phyloP scores from a whole-genome alignment of 2,329 filamentous ascomycete genomes.

The Cladobotryum mycophilum region DNA sequence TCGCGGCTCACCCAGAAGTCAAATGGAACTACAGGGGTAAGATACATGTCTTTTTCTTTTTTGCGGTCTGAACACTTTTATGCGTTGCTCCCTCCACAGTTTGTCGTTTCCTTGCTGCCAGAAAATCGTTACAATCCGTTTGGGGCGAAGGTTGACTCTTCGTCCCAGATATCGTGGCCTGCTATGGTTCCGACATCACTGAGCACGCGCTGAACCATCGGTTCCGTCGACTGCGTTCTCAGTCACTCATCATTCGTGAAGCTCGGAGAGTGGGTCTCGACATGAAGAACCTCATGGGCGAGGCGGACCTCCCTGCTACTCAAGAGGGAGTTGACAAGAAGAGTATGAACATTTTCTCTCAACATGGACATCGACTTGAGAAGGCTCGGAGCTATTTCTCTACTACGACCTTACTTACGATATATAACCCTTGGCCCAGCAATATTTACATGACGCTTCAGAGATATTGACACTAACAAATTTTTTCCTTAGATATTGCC shows the following conservation, averaged over 20 bases:
- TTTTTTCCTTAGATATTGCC: constrained; percentile 45
- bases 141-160: constrained; percentile 28
- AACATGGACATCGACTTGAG: neutral
- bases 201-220: constrained; percentile 44
- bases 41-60: constrained; percentile 17
- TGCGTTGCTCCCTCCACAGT: neutral
- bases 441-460: no score
- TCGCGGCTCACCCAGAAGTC: constrained; percentile 48
- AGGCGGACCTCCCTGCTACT: constrained; percentile 31
- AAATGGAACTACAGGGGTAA: constrained; percentile 58
- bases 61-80: neutral
- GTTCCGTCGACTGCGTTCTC: constrained; percentile 41
- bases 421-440: no score
- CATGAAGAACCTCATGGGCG: constrained; percentile 35
- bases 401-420: no score
- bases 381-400: no score
- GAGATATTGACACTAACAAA: neutral
- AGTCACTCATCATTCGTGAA: constrained; percentile 32
- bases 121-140: neutral
- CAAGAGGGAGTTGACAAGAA: constrained; percentile 34
- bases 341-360: constrained; percentile 28
- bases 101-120: neutral
- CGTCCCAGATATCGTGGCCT: constrained; percentile 39
- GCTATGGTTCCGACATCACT: constrained; percentile 45
- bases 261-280: constrained; percentile 32